Percentiles rank a stretch among this genome's conserved stretches.
These are phyloP conservation scores for Houttuynia cordata DNA, from an alignment of 164 flowering plant genomes.

Conservation along the genomic window DNA sequence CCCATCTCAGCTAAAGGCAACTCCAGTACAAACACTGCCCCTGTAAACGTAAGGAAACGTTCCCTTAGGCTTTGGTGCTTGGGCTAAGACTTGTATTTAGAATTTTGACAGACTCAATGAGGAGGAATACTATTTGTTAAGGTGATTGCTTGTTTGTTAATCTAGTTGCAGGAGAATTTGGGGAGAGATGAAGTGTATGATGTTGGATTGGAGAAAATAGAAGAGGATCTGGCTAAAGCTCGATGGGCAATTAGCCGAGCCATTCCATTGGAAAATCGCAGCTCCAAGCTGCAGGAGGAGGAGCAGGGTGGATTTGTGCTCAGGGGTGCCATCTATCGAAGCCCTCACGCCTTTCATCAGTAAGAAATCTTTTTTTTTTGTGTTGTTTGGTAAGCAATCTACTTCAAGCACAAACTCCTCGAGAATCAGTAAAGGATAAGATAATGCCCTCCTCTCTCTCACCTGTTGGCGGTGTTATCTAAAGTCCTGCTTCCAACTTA, in stretches of 20 bases:
- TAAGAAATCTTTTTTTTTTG: constrained; percentile 9
- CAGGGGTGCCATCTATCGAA: constrained; percentile 38
- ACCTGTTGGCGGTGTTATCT: too few relatives aligned
- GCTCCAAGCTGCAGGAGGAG: constrained; percentile 15
- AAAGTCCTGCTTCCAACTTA: neutral
- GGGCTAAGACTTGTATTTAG: too few relatives aligned
- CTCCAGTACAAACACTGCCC: neutral
- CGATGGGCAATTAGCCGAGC: constrained; percentile 40
- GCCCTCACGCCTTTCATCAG: constrained; percentile 49
- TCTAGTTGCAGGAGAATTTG: neutral
- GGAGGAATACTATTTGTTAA: too few relatives aligned
- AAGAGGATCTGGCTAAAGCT: constrained; percentile 33
- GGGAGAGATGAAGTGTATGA: neutral
- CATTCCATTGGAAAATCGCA: constrained; percentile 10
- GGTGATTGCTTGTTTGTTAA: neutral
- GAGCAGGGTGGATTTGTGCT: constrained; percentile 20
- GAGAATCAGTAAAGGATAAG: too few relatives aligned
- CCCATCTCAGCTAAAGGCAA: neutral
- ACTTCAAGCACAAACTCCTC: too few relatives aligned
- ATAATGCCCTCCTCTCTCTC: too few relatives aligned
- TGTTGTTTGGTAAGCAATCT: too few relatives aligned
- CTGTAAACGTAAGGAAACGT: neutral
- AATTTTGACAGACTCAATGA: neutral
- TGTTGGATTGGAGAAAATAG: constrained; percentile 21
- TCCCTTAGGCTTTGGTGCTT: neutral